Percentiles rank a stretch among this genome's conserved stretches.
These are phyloP conservation scores for Ustilago tritici DNA, from an alignment of 1,284 basidiomycete genomes.

Conservation along the genomic window DNA sequence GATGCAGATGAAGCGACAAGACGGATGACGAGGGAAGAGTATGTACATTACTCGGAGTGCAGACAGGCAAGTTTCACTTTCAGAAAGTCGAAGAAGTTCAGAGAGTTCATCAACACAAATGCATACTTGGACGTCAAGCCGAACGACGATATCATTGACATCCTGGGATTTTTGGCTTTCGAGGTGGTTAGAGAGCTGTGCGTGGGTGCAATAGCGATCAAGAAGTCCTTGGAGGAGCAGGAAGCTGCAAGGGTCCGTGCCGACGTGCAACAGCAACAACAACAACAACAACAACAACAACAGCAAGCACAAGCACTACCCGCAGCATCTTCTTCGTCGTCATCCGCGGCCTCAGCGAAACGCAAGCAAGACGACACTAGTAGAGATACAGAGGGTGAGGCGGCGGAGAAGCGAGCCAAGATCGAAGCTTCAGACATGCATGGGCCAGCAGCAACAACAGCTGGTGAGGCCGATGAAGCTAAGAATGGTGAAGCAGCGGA, in stretches of 20 bases:
- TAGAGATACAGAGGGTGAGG: background rate
- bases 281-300: constrained; percentile 4
- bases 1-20: constrained; percentile 93
- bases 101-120: constrained; percentile 93
- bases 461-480: constrained; percentile 3
- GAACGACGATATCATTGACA: constrained; percentile 95
- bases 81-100: constrained; percentile 86
- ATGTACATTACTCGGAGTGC: constrained; percentile 96
- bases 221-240: constrained; percentile 55
- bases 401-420: constrained; percentile 18
- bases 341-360: constrained; percentile 3
- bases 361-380: constrained; percentile 11
- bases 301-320: constrained; percentile 2
- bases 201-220: constrained; percentile 71
- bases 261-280: constrained; percentile 15
- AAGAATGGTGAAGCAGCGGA: constrained; percentile 1
- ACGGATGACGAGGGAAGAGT: constrained; percentile 95
- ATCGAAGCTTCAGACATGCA: background rate
- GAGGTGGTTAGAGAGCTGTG: constrained; percentile 95
- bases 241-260: constrained; percentile 18
- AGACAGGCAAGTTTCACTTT: constrained; percentile 97
- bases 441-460: constrained; percentile 2
- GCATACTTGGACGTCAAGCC: constrained; percentile 88
- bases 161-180: constrained; percentile 95
- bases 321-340: background rate